Conservation (phyloP, 768 basidiomycete genomes). For the Filobasidium floriforme region DNA sequence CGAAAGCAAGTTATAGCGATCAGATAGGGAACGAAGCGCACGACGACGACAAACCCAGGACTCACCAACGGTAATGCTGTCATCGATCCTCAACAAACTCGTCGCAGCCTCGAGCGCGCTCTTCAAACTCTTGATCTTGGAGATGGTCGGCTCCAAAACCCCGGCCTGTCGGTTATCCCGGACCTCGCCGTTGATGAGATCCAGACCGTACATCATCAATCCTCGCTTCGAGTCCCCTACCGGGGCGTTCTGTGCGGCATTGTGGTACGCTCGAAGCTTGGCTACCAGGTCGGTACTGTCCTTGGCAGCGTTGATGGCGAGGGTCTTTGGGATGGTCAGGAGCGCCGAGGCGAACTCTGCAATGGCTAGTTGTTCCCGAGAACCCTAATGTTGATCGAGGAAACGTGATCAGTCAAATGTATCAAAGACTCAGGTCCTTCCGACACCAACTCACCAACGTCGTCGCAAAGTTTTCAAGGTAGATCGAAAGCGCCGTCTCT, state of each 20-base stretch:
- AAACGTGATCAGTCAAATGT: not conserved
- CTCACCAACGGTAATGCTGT: constrained; percentile 37
- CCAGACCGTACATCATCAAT: constrained; percentile 85
- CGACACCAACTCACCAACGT: constrained; percentile 62
- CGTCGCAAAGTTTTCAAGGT: constrained; percentile 96
- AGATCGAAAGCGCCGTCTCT: constrained; percentile 92
- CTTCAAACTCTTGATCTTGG: constrained; percentile 94
- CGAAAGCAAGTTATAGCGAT: not conserved
- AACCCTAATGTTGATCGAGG: constrained; percentile 57
- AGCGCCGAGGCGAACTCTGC: constrained; percentile 95
- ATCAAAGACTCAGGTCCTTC: too few species aligned
- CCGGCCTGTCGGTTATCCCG: constrained; percentile 90
- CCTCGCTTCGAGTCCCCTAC: constrained; percentile 83
- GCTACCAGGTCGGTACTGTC: constrained; percentile 96
- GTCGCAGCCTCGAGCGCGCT: constrained; percentile 95
- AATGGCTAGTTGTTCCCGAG: constrained; percentile 94
- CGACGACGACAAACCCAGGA: not conserved
- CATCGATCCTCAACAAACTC: constrained; percentile 87
- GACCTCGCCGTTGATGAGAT: constrained; percentile 87
- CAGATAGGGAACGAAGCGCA: not conserved
- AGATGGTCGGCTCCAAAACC: constrained; percentile 89
- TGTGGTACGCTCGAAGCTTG: constrained; percentile 92
- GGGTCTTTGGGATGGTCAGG: constrained; percentile 89
- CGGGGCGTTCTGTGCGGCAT: constrained; percentile 87
- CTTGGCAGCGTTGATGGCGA: constrained; percentile 96